Conservation (phyloP, 805 yeast genomes). For the Candida vaughaniae region DNA sequence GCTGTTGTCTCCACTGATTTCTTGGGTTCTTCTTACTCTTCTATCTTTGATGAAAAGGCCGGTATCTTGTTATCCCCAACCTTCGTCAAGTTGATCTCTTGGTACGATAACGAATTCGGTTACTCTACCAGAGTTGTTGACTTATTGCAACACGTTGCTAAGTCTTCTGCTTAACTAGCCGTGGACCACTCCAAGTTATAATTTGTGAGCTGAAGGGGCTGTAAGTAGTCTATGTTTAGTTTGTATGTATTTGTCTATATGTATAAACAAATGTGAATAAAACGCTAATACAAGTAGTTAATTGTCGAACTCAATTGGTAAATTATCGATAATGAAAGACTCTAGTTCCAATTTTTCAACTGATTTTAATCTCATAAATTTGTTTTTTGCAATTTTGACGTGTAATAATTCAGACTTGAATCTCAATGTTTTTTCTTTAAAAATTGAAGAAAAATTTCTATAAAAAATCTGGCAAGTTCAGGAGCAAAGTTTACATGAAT, state of each 20-base stretch:
- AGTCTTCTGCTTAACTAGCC: conserved; percentile 28
- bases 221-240: no score
- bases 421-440: no score
- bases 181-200: conserved; percentile 11
- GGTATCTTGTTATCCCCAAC: conserved; percentile 85
- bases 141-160: conserved; percentile 78
- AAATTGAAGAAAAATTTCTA: no score
- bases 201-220: conserved; percentile 7
- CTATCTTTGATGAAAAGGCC: conserved; percentile 88
- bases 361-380: no score
- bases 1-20: conserved; percentile 90
- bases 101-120: conserved; percentile 97
- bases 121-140: conserved; percentile 96
- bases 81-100: conserved; percentile 86
- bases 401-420: no score
- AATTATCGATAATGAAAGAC: no score
- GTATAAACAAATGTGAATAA: not conserved
- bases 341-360: no score
- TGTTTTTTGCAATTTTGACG: no score
- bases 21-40: conserved; percentile 78
- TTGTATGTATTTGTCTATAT: not conserved
- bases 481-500: no score
- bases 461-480: no score
- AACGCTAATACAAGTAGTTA: not conserved
- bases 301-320: no score